These are phyloP conservation scores for Verticillium nonalfalfae DNA, from an alignment of 2,329 filamentous ascomycete species.

Conservation along the genomic window DNA sequence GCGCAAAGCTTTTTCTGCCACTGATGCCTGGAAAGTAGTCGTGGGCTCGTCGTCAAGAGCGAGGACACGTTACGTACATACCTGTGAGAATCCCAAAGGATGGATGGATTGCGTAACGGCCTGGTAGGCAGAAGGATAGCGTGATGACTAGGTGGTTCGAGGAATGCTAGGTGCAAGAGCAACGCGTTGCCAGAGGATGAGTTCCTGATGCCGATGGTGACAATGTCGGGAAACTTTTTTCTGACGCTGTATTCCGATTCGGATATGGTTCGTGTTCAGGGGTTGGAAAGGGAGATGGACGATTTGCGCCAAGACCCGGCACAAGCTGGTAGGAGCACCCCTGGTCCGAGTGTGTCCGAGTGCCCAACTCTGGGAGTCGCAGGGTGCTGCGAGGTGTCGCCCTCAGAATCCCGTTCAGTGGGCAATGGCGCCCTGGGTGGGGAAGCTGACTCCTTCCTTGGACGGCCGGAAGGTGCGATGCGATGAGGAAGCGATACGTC, in stretches of 20 bases:
- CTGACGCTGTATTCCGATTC: neutral
- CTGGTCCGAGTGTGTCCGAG: neutral
- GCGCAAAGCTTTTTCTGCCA: neutral
- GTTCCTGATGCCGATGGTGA: neutral
- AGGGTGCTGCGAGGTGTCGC: neutral
- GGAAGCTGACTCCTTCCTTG: neutral
- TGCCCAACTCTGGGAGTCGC: neutral
- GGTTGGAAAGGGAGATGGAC: neutral
- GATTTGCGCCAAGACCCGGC: neutral
- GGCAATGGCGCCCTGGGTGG: neutral
- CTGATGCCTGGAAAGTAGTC: neutral
- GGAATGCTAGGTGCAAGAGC: neutral
- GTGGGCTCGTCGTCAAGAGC: neutral
- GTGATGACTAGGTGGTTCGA: neutral
- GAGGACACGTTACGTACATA: neutral
- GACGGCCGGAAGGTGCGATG: neutral
- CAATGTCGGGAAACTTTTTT: conserved; percentile 1
- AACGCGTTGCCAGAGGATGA: neutral
- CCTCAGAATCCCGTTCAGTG: neutral
- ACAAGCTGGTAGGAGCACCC: neutral
- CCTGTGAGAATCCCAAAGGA: neutral
- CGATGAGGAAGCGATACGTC: neutral
- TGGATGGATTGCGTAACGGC: neutral
- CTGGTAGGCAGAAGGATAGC: neutral
- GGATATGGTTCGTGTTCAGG: neutral